phyloP scores from a whole-genome alignment of 208 protist species.

The Trypanosoma avium region DNA sequence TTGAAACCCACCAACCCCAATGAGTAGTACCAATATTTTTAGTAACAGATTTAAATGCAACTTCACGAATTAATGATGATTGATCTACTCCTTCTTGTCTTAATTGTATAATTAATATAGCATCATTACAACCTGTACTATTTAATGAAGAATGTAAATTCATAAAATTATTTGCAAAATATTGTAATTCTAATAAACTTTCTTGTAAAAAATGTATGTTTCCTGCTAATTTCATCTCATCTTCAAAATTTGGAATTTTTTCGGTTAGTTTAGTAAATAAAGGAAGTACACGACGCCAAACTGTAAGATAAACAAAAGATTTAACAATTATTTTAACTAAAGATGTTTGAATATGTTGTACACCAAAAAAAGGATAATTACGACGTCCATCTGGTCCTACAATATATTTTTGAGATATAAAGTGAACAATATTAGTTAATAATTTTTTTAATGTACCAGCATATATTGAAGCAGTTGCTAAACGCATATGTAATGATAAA shows the following conservation, averaged over 20 bases:
- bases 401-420: constrained; percentile 64
- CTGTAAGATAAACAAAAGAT: constrained; percentile 68
- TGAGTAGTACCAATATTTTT: constrained; percentile 87
- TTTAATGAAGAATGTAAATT: constrained; percentile 58
- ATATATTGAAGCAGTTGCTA: constrained; percentile 75
- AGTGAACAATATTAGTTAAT: constrained; percentile 56
- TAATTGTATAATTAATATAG: constrained; percentile 54
- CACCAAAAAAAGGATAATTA: constrained; percentile 84
- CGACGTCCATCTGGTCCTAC: constrained; percentile 67
- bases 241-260: constrained; percentile 51
- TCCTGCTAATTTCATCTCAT: constrained; percentile 78
- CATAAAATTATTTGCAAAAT: constrained; percentile 60
- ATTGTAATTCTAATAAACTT: constrained; percentile 49
- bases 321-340: constrained; percentile 76
- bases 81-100: constrained; percentile 73
- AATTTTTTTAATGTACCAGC: constrained; percentile 65
- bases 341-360: constrained; percentile 86
- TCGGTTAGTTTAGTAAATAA: constrained; percentile 42
- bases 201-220: constrained; percentile 79
- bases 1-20: constrained; percentile 89
- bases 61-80: constrained; percentile 77
- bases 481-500: constrained; percentile 57
- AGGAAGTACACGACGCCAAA: constrained; percentile 68
- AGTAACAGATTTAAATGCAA: constrained; percentile 78
- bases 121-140: constrained; percentile 48